Evolutionary conservation across 192 early-diverging fungal species (phyloP).

Genomic region (Coemansia sp.): DNA sequence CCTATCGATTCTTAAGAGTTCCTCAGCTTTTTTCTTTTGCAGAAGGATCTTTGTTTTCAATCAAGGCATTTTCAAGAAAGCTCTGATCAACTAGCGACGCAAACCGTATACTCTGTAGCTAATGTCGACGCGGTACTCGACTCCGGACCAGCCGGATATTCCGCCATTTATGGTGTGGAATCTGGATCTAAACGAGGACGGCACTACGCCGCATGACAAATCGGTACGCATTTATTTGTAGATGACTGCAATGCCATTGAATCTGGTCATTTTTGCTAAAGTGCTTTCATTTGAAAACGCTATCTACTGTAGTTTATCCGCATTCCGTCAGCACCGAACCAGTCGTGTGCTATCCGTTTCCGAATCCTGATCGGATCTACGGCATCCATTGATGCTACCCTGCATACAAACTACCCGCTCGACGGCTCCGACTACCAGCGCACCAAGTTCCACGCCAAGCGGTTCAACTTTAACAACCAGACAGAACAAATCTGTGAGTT

Average conservation of each 20-base stretch:
- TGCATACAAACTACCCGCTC: slow-evolving; percentile 87
- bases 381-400: slow-evolving; percentile 67
- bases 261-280: not conserved
- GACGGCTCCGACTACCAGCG: slow-evolving; percentile 59
- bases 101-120: not conserved
- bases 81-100: not conserved
- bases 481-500: slow-evolving; percentile 71
- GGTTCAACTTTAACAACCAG: slow-evolving; percentile 49
- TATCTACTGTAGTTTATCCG: slow-evolving; percentile 41
- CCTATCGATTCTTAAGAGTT: not conserved
- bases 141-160: slow-evolving; percentile 41
- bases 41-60: not conserved
- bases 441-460: slow-evolving; percentile 36
- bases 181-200: slow-evolving; percentile 52
- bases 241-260: not conserved
- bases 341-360: slow-evolving; percentile 75
- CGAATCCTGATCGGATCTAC: slow-evolving; percentile 75
- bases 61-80: not conserved
- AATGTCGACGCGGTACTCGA: slow-evolving; percentile 24
- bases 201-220: slow-evolving; percentile 47
- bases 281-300: not conserved
- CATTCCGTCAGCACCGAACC: slow-evolving; percentile 33
- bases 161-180: slow-evolving; percentile 55
- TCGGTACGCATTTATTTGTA: slow-evolving; percentile 23
- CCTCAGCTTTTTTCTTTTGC: not conserved